Evolutionary conservation across 257 asterid species (phyloP), one percentile per base, ranked within the genome.

Genomic region (Salvia splendens): DNA sequence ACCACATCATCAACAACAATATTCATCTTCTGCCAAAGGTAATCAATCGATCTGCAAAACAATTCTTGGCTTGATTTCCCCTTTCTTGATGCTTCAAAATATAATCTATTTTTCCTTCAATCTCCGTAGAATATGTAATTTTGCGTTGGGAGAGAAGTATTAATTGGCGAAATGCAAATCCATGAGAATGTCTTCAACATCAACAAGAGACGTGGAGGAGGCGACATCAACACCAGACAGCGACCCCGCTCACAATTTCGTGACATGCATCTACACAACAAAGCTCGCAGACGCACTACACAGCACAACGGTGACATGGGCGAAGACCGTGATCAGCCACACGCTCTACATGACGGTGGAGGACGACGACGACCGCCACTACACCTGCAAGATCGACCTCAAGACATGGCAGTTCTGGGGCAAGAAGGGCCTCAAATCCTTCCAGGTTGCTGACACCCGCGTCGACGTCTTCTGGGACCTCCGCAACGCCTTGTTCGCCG

Each of bases 361-460:
- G 32, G 73, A 77, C 82, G 80, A 57, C 2, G 85, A 75, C 32
- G 85, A 70, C 2, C 72, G 64, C 46, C 84, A 87, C 9, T 84
- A 82, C 83, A 81, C 89, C 4, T 89, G 97, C 85, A 92, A 89
- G 77, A 86, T 92, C 51, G 95, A 89, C 50, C 91, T 92, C 68
- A 89, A 87, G 77, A 83, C 95, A 0, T 91, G 96, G 98, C 96
- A 91, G 67, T 91, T 91, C 38, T 91, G 96, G 98, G 96, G 94
- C 9, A 89, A 84, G 33, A 89, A 91, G 64, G 98, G 95, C 16
- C 53, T 88, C 3, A 91, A 88, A 51, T 69, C 91, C 2, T 88
- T 91, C 75, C 75, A 55, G 6, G 86, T 88, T 5, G 86, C 78
- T 3, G 90, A 85, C 8, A 72, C 68, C 30, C 78, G 91, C 0